Conservation (phyloP, 352 stramenopile species). For the Phytopythium cucurbitacearum region DNA sequence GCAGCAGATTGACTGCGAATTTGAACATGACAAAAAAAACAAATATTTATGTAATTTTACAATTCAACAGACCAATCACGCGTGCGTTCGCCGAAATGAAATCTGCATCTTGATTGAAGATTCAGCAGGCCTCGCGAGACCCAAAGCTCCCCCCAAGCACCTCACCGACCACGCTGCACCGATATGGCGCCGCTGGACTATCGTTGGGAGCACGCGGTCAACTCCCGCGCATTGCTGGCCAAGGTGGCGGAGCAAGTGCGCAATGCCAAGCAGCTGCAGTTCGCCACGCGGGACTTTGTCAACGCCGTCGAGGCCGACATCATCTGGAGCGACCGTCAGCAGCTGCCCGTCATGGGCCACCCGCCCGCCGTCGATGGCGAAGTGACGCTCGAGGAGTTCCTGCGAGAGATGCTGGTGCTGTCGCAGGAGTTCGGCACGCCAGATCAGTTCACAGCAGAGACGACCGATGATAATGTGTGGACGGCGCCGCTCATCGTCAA, state of each 20-base stretch:
- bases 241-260: slow-evolving; percentile 26
- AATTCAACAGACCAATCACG: no score
- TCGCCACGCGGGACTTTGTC: slow-evolving; percentile 17
- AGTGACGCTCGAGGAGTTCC: slow-evolving; percentile 38
- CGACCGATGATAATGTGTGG: neutral
- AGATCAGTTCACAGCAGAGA: neutral
- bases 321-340: slow-evolving; percentile 51
- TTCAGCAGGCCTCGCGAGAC: slow-evolving; percentile 14
- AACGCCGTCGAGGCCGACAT: slow-evolving; percentile 74
- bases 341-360: slow-evolving; percentile 60
- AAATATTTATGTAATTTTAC: no score
- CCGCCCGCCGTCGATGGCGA: slow-evolving; percentile 51
- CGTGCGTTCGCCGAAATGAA: no score
- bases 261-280: slow-evolving; percentile 13
- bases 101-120: neutral
- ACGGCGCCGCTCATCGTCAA: slow-evolving; percentile 61
- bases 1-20: no score
- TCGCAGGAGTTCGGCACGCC: slow-evolving; percentile 7
- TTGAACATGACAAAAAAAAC: no score
- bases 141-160: neutral
- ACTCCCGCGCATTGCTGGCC: slow-evolving; percentile 32
- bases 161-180: neutral
- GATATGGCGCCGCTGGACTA: slow-evolving; percentile 47
- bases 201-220: slow-evolving; percentile 65
- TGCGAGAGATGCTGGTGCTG: slow-evolving; percentile 41